Base-by-base conservation (phyloP, 306 rosid species). In the Delonix regia region DNA sequence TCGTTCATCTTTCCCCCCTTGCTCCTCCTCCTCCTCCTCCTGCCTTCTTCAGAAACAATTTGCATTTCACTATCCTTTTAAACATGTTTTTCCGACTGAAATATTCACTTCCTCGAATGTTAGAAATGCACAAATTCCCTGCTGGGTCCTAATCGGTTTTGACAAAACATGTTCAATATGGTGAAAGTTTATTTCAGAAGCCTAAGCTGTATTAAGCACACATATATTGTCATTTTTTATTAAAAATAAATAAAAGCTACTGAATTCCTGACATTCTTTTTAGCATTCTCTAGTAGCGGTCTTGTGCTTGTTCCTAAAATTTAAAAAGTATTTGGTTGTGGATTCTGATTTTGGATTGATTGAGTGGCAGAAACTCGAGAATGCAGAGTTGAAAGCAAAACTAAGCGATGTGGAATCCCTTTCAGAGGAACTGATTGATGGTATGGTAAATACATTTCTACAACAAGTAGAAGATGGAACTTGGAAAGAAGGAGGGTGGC, bases 401-500 rank as follows among this genome's bases (percentile, higher is more conserved):
- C 92, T 92, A 24, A 66, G 82, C 69, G 84, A 88, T 44, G 47
- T 74, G 61, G 97, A 94, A 13, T 56, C 84, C 0, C 90, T 94
- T 22, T 47, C 92, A 10, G 97, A 89, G 78, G 97, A 89, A 77
- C 1, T 80, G 71, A 88, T 94, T 65, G 97, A 92, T 82, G 80
- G 41, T 59, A 77, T 80, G 4, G 62, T 94, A 51, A 67, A 83
- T 22, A 85, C 33, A 16, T 94, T 92, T 71, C 66, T 94, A 34
- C 85, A 92, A 80, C 93, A 94, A 89, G 93, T 84, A 60, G 90
- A 92, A 79, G 94, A 90, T 25, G 97, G 97, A 71, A 88, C 83
- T 25, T 94, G 98, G 98, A 84, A 67, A 72, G 55, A 91, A 44
- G 90, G 87, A 15, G 94, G 97, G 69, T 94, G 97, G 97, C 97